phyloP scores from a whole-genome alignment of 2,329 filamentous ascomycete genomes.

The Plectosphaerella sp. region DNA sequence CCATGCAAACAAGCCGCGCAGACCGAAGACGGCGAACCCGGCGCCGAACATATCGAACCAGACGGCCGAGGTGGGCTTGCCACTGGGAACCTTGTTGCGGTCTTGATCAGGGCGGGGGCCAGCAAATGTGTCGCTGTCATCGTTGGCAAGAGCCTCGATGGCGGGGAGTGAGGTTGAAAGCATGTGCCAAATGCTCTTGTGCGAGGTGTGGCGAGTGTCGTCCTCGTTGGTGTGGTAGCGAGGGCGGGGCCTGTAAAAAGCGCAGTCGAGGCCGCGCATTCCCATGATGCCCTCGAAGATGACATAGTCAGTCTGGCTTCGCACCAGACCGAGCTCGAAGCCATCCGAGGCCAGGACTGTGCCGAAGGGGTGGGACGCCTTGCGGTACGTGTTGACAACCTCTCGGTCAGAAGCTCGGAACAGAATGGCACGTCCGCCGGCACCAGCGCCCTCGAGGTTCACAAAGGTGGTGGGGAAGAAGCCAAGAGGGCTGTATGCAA shows the following conservation, averaged over 20 bases:
- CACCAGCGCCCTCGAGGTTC: constrained; percentile 92
- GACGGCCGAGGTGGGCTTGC: constrained; percentile 65
- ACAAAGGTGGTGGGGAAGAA: constrained; percentile 82
- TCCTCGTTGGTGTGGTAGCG: constrained; percentile 92
- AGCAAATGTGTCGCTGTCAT: constrained; percentile 63
- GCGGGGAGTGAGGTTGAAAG: constrained; percentile 77
- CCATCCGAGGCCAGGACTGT: constrained; percentile 78
- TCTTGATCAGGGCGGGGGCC: constrained; percentile 50
- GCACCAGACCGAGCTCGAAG: constrained; percentile 73
- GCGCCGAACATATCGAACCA: constrained; percentile 93
- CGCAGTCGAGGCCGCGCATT: constrained; percentile 78
- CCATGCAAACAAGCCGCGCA: constrained; percentile 83
- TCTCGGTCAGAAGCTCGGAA: constrained; percentile 88
- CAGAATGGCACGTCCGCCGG: constrained; percentile 79
- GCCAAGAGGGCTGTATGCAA: constrained; percentile 76
- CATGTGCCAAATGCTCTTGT: constrained; percentile 84
- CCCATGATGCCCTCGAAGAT: constrained; percentile 76
- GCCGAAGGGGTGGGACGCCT: constrained; percentile 72
- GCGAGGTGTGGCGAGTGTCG: constrained; percentile 73
- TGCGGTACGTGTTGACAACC: constrained; percentile 73
- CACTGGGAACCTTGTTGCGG: constrained; percentile 60
- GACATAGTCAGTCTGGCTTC: constrained; percentile 85
- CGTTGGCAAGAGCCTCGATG: constrained; percentile 64
- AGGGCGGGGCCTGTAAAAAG: constrained; percentile 82
- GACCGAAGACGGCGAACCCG: constrained; percentile 70